A percentile compares a stretch with the other conserved stretches of the same genome.
These are phyloP conservation scores for Clonostachys rhizophaga DNA, from an alignment of 2,329 filamentous ascomycete species.

Conservation along the genomic window DNA sequence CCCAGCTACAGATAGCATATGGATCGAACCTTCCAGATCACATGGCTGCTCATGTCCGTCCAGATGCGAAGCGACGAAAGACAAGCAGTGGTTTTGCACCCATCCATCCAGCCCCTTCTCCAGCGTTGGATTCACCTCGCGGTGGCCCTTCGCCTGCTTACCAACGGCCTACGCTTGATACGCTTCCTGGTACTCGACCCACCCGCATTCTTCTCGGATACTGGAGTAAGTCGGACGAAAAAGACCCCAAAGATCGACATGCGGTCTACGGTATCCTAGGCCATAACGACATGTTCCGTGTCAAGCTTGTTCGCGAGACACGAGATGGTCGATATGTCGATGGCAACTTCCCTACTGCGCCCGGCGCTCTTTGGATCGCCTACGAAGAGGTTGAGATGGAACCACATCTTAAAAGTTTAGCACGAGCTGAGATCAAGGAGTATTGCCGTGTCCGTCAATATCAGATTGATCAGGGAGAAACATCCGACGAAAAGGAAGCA, in stretches of 20 bases:
- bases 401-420: constrained; percentile 44
- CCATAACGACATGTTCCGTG: constrained; percentile 59
- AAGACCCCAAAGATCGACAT: constrained; percentile 45
- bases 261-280: constrained; percentile 60
- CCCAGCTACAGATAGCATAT: constrained; percentile 42
- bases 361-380: constrained; percentile 57
- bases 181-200: constrained; percentile 46
- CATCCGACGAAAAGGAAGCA: constrained; percentile 33
- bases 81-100: constrained; percentile 27
- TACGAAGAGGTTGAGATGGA: constrained; percentile 59
- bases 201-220: constrained; percentile 54
- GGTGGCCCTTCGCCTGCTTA: neutral
- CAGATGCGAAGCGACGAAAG: constrained; percentile 43
- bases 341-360: constrained; percentile 56
- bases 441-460: constrained; percentile 57
- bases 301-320: constrained; percentile 56
- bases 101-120: constrained; percentile 18
- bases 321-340: constrained; percentile 53
- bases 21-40: constrained; percentile 43
- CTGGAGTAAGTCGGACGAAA: constrained; percentile 51
- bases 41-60: constrained; percentile 21
- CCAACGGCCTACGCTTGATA: constrained; percentile 20
- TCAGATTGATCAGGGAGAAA: constrained; percentile 51
- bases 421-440: constrained; percentile 55
- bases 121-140: constrained; percentile 3